Evolutionary conservation across 164 flowering plant genomes (phyloP).

Genomic region (Vitis amurensis): DNA sequence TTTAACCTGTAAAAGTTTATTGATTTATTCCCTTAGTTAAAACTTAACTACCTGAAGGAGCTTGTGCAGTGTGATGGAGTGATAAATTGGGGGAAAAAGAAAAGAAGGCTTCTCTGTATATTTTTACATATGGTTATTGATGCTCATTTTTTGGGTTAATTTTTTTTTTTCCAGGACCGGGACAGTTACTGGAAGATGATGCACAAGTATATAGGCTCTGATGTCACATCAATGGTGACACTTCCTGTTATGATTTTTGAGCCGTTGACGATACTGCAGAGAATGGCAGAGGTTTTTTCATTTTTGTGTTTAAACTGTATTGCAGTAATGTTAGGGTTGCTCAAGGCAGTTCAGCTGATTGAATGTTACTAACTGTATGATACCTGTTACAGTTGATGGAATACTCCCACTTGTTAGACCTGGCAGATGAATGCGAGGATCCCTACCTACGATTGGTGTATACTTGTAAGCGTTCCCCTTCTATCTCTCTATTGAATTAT

Average conservation of each 20-base stretch:
- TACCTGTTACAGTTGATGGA: slow-evolving; percentile 71
- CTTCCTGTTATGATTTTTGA: slow-evolving; percentile 88
- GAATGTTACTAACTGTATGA: neutral
- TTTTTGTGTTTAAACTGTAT: neutral
- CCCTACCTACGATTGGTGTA: slow-evolving; percentile 86
- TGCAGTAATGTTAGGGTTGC: neutral
- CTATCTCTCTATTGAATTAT: neutral
- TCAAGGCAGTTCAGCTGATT: neutral
- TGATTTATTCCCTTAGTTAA: too few species aligned
- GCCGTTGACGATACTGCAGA: slow-evolving; percentile 91
- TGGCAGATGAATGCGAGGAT: slow-evolving; percentile 89
- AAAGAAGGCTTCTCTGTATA: too few species aligned
- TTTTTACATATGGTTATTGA: too few species aligned
- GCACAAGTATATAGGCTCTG: slow-evolving; percentile 84
- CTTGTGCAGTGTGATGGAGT: too few species aligned
- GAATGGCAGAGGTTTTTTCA: slow-evolving; percentile 74
- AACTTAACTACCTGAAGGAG: too few species aligned
- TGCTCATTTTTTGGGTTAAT: neutral
- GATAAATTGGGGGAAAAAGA: too few species aligned
- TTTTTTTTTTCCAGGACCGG: slow-evolving; percentile 49
- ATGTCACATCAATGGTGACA: slow-evolving; percentile 87
- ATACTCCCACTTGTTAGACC: slow-evolving; percentile 74
- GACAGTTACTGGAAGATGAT: slow-evolving; percentile 90
- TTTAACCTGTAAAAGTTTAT: too few species aligned
- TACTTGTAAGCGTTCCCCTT: slow-evolving; percentile 49